Evolutionary conservation across 345 rosid species (phyloP).

Genomic region (Salix brachista): DNA sequence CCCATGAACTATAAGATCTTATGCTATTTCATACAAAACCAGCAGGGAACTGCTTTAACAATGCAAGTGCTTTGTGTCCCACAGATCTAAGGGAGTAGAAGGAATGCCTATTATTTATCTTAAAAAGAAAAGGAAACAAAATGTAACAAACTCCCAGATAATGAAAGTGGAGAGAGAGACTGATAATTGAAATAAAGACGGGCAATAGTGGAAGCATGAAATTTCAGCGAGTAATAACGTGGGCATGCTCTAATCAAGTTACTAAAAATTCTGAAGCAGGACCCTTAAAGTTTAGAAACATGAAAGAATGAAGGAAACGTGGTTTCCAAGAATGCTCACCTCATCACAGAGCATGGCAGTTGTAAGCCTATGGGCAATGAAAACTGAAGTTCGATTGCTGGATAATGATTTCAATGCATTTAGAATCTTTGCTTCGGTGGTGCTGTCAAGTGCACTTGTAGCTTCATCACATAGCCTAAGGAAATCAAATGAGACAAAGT

Average conservation of each 20-base stretch:
- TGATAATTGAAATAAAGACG: background rate
- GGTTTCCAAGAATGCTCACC: constrained; percentile 35
- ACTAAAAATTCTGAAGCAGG: background rate
- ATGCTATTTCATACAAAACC: background rate
- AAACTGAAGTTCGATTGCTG: constrained; percentile 77
- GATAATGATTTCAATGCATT: constrained; percentile 83
- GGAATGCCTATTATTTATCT: background rate
- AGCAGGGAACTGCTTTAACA: background rate
- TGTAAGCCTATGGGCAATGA: constrained; percentile 95
- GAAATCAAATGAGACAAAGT: constrained; percentile 9
- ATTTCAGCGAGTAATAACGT: background rate
- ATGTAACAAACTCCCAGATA: background rate
- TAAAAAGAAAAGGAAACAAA: background rate
- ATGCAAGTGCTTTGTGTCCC: background rate
- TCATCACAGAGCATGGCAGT: constrained; percentile 99
- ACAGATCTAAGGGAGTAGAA: background rate
- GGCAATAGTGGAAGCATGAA: background rate
- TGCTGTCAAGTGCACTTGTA: constrained; percentile 97
- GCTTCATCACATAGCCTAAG: constrained; percentile 97
- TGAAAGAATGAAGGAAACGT: background rate
- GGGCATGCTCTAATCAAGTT: background rate
- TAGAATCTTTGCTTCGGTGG: constrained; percentile 94
- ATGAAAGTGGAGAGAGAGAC: background rate
- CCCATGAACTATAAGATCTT: background rate
- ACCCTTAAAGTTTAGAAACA: background rate